These are phyloP conservation scores for Umbilicus rupestris DNA, from an alignment of 164 flowering plant species.

Conservation along the genomic window DNA sequence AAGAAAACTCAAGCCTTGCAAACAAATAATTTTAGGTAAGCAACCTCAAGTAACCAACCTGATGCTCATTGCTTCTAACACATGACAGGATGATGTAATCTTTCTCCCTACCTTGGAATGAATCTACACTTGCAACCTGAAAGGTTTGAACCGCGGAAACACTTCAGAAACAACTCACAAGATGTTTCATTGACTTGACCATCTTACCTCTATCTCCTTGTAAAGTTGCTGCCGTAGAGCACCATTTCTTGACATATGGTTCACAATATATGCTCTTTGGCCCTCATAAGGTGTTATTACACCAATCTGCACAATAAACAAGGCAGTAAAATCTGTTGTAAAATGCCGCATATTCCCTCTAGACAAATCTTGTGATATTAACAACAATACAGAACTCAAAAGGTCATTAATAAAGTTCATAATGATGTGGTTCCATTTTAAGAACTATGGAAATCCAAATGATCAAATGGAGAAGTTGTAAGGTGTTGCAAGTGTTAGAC, in stretches of 20 bases:
- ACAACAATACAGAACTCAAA: background rate
- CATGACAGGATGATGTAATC: constrained; percentile 95
- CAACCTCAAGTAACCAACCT: constrained; percentile 37
- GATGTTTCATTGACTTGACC: background rate
- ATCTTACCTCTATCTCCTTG: constrained; percentile 93
- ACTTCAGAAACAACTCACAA: background rate
- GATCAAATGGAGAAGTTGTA: background rate
- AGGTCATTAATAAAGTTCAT: background rate
- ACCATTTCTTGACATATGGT: constrained; percentile 97
- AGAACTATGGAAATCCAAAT: too few relatives aligned
- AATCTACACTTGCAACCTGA: constrained; percentile 99
- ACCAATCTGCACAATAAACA: constrained; percentile 57
- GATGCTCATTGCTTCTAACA: constrained; percentile 98
- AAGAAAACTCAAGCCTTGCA: background rate
- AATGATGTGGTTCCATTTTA: too few relatives aligned
- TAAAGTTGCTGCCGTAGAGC: constrained; percentile 94
- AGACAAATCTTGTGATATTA: background rate
- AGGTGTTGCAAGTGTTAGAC: background rate
- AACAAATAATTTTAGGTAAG: background rate
- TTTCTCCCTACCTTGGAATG: constrained; percentile 98
- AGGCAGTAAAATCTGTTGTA: background rate
- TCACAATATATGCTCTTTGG: constrained; percentile 98
- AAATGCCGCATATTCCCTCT: background rate
- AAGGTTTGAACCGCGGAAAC: constrained; percentile 3
- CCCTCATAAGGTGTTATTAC: constrained; percentile 99